Evolutionary conservation across 1,284 basidiomycete genomes (phyloP), one percentile per base, ranked within the genome.

Genomic region (Boletus albobrunnescens): DNA sequence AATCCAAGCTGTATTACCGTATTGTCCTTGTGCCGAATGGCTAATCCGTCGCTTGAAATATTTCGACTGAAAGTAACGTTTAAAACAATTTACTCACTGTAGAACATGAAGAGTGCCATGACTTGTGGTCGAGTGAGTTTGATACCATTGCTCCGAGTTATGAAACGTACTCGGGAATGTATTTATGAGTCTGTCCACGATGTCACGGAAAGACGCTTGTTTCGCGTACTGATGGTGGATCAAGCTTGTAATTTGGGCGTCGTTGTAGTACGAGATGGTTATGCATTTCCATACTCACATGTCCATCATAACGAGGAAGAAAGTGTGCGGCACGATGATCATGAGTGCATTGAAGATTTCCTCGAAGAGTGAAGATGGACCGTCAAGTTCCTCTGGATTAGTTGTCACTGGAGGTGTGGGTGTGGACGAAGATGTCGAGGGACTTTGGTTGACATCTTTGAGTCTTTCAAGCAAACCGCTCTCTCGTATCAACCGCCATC

Each of bases 171-270:
- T 83, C 14, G 88, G 87, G 30, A 87, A 70, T 20, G 81, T 75
- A 23, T 79, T 70, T 24, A 77, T 44, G 70, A 89, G 75, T 54
- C 79, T 78, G 36, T 79, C 73, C 22, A 68, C 43, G 20, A 87
- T 54, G 4, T 67, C 73, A 36, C 67, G 56, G 23, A 80, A 60
- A 13, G 75, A 71, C 1, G 79, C 71, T 22, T 72, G 63, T 60
- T 79, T 75, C 22, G 78, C 79, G 52, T 91, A 91, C 65, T 91
- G 88, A 46, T 79, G 78, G 58, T 87, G 84, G 40, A 88, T 77
- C 36, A 91, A 67, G 48, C 87, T 87, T 54, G 44, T n/a, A 17
- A 44, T 41, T 41, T 41, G 16, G 19, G 50, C 6, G 27, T 41
- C 44, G 40, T 39, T 23, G 45, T 54, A n/a, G 8, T 13, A 35